These are phyloP conservation scores for Pythium guiyangense DNA, from an alignment of 352 stramenopile genomes.

Conservation along the genomic window DNA sequence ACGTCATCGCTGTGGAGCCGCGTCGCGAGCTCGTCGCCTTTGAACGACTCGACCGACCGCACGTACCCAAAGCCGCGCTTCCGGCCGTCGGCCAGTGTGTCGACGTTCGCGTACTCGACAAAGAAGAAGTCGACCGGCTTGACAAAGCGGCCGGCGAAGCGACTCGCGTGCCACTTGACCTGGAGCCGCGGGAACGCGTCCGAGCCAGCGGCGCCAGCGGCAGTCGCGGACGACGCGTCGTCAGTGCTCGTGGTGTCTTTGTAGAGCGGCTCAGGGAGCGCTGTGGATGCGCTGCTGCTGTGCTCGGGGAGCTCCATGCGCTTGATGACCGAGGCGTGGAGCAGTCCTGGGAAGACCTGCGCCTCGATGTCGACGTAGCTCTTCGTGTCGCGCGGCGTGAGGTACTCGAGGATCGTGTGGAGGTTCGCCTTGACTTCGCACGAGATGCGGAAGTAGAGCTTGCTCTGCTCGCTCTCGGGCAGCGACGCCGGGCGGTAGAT, in stretches of 20 bases:
- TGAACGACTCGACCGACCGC: conserved; percentile 78
- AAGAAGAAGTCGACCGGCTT: conserved; percentile 87
- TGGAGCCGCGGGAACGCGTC: conserved; percentile 63
- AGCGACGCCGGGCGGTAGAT: conserved; percentile 57
- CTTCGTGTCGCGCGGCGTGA: conserved; percentile 59
- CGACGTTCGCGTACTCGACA: conserved; percentile 82
- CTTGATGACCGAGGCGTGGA: conserved; percentile 79
- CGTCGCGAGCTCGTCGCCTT: conserved; percentile 71
- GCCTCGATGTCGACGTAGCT: conserved; percentile 81
- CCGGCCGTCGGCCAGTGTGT: conserved; percentile 55
- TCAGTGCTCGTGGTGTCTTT: conserved; percentile 40
- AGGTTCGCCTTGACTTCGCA: conserved; percentile 81
- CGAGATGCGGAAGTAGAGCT: conserved; percentile 81
- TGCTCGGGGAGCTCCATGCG: conserved; percentile 58
- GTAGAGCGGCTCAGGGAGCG: conserved; percentile 17
- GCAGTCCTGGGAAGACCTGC: conserved; percentile 71
- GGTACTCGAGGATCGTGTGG: conserved; percentile 76
- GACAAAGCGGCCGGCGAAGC: conserved; percentile 74
- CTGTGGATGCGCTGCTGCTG: neutral
- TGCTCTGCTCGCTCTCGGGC: conserved; percentile 36
- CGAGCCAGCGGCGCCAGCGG: conserved; percentile 29
- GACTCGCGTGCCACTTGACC: conserved; percentile 85
- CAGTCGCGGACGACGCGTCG: conserved; percentile 28
- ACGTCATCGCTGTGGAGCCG: conserved; percentile 61
- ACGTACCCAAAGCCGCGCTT: conserved; percentile 75